Base-by-base conservation (phyloP, 2,329 filamentous ascomycete species). In the Aspergillus costaricaensis region DNA sequence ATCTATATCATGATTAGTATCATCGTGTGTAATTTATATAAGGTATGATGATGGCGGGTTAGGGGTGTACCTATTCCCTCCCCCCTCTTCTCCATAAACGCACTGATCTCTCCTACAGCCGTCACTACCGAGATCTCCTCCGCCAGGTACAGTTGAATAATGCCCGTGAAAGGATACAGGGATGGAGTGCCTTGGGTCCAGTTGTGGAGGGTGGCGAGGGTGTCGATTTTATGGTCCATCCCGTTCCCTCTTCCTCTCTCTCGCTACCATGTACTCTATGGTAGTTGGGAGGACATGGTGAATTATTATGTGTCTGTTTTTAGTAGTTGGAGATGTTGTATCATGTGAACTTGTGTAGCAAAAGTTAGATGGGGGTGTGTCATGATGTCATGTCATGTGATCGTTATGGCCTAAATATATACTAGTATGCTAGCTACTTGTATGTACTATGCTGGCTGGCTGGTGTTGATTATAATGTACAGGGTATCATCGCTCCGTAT, bases 171-270 rank as follows among this genome's bases (percentile, higher is more conserved):
- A 14, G 62, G 62, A 7, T 51, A 57, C 21, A 41, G 32, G 32
- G 32, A 58, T n/a, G 57, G 53, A 4, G 62, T 55, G 15, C 62
- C 62, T 19, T 62, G 62, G 25, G 50, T 55, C 61, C 61, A 63
- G n/a, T 44, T n/a, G 15, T 61, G 21, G 8, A 27, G 36, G 4
- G 48, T 59, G 12, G 61, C 61, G n/a, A 59, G 48, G 10, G 56
- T 51, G 47, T 63, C 62, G 9, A 63, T 44, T 2, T 32, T n/a
- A n/a, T 32, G 15, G n/a, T 55, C 39, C 53, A 55, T 55, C 7
- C 9, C 43, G 8, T 5, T 25, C 14, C 12, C 14, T 44, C 4
- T 36, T 12, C 12, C 32, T 36, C 32, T 36, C 32, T 32, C 10
- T 36, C 32, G 4, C 32, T 36, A 36, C 32, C 32, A 36, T 30